Evolutionary conservation across 177 flowering plant genomes (phyloP).

Genomic region (Vitis hybrid): DNA sequence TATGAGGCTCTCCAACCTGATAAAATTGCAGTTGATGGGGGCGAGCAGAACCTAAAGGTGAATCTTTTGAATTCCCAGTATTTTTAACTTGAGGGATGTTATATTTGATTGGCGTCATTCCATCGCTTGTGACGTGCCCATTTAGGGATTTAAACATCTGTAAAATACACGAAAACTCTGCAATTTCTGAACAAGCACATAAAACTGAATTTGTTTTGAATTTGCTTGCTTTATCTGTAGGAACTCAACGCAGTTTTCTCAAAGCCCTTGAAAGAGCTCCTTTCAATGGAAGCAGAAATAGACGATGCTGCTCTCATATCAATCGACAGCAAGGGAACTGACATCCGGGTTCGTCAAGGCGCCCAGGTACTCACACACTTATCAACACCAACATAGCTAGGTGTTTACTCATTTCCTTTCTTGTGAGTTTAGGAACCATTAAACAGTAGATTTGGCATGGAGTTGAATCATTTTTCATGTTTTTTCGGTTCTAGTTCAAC

Average conservation of each 20-base stretch:
- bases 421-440: too few relatives aligned
- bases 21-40: constrained; percentile 94
- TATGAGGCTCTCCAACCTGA: constrained; percentile 85
- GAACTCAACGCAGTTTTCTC: constrained; percentile 91
- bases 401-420: not conserved
- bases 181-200: too few relatives aligned
- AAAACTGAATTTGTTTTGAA: not conserved
- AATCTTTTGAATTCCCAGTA: not conserved
- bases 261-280: constrained; percentile 78
- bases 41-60: constrained; percentile 93
- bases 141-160: too few relatives aligned
- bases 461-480: too few relatives aligned
- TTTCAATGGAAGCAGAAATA: constrained; percentile 76
- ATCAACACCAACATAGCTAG: not conserved
- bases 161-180: too few relatives aligned
- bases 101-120: not conserved
- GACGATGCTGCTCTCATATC: constrained; percentile 99
- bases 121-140: too few relatives aligned
- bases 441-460: too few relatives aligned
- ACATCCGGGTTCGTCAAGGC: constrained; percentile 91
- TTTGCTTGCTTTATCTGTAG: constrained; percentile 30
- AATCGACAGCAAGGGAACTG: constrained; percentile 91
- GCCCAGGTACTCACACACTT: constrained; percentile 65
- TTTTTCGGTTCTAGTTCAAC: constrained; percentile 63
- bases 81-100: not conserved